Conservation (phyloP, 495 filamentous ascomycete species). For the Penicillium psychrofluorescens region DNA sequence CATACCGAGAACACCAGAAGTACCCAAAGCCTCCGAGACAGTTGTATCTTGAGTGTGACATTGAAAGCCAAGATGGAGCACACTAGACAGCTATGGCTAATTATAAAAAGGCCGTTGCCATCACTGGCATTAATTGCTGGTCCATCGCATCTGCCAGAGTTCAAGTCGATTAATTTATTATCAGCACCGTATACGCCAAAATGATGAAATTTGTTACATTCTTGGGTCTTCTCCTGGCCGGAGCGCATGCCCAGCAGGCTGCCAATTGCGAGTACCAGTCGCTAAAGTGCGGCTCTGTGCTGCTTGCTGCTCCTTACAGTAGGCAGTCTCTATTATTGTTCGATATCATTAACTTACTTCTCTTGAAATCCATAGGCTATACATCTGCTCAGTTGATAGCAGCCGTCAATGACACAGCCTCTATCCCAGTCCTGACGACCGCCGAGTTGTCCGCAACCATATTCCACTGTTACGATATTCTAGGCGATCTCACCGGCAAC, state of each 20-base stretch:
- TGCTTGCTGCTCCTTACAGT: conserved; percentile 14
- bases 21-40: too few species aligned
- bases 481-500: conserved; percentile 13
- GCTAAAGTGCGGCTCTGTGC: conserved; percentile 11
- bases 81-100: too few species aligned
- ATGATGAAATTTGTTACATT: conserved; percentile 8
- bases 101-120: too few species aligned
- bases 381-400: conserved; percentile 8
- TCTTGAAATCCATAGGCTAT: conserved; percentile 2
- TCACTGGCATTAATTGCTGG: too few species aligned
- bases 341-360: not conserved
- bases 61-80: too few species aligned
- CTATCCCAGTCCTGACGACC: conserved; percentile 6
- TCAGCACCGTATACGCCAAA: conserved; percentile 1
- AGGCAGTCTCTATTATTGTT: not conserved
- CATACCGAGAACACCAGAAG: too few species aligned
- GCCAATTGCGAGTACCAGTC: conserved; percentile 13
- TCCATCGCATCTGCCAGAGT: too few species aligned
- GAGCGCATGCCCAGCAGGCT: conserved; percentile 13
- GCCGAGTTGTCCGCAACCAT: conserved; percentile 11
- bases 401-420: conserved; percentile 13
- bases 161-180: not conserved
- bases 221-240: conserved; percentile 5
- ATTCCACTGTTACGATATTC: conserved; percentile 16
- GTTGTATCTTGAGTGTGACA: too few species aligned